Base-by-base conservation (phyloP, 495 filamentous ascomycete species). In the Clohesyomyces aquaticus region DNA sequence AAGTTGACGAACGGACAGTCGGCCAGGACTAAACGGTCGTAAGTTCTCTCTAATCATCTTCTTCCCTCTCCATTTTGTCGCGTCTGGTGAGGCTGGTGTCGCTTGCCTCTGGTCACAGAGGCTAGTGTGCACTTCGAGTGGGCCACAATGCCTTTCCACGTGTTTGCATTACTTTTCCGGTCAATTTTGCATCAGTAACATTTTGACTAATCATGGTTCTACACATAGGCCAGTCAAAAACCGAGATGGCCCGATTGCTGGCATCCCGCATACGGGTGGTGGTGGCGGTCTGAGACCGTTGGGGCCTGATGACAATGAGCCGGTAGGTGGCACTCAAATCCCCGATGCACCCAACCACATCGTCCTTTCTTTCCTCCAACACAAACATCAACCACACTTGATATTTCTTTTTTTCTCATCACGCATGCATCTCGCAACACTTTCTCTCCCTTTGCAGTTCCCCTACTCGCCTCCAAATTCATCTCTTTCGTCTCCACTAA, bases 241-340 rank as follows among this genome's bases (percentile, higher is more conserved):
- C 48, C 66, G 67, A n/a, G 56, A 70, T 23, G 63, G 63, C 9
- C 63, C 63, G 48, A 63, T 70, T 18, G 67, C 67, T 29, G 63
- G 67, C 19, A 65, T 66, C 42, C 32, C 68, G 27, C 59, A 61
- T 52, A 29, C 18, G 16, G 61, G 61, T 50, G 61, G 61, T 50
- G 59, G 59, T 61, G 63, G 63, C 55, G 65, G 68, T 56, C 48
- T 35, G 63, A 63, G 61, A 53, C 54, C 32, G 54, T 55, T 59
- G 58, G 64, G 64, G 64, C 54, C 60, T 67, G 63, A 67, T 71
- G 68, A 71, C 68, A 71, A 64, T 55, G 65, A 67, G 27, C 55
- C 41, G 25, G 67, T 71, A 65, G 63, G 68, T 71, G 59, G 28
- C 64, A 64, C 59, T 61, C 59, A 63, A 64, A 60, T 63, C 52